Evolutionary conservation across 352 stramenopile genomes (phyloP).

Genomic region (Ophiocytium majus): DNA sequence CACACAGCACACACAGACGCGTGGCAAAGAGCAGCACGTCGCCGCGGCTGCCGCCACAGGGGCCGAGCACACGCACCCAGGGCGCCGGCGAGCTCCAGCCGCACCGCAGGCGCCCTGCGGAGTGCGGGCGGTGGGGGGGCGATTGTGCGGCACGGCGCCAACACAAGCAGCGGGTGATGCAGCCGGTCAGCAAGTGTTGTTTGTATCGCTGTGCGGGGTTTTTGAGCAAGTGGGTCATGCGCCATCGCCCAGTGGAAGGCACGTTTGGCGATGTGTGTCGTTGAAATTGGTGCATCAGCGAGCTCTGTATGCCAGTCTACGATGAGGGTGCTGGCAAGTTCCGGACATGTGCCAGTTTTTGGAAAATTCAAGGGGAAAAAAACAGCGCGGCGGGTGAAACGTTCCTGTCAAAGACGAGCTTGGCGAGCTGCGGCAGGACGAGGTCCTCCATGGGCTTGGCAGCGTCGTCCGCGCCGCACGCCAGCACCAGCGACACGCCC

Average conservation of each 20-base stretch:
- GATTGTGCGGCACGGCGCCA: background rate
- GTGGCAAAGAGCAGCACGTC: background rate
- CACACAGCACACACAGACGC: background rate
- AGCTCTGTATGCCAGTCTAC: too few species aligned
- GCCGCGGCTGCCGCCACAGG: background rate
- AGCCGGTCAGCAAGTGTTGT: background rate
- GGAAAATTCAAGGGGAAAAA: too few species aligned
- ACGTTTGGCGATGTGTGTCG: too few species aligned
- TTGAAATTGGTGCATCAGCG: too few species aligned
- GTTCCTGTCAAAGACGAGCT: constrained; percentile 26
- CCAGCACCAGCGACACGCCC: constrained; percentile 18
- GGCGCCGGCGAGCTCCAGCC: background rate
- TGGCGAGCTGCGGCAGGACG: constrained; percentile 38
- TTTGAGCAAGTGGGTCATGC: background rate
- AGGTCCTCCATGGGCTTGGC: constrained; percentile 39
- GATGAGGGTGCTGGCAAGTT: background rate
- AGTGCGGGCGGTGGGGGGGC: background rate
- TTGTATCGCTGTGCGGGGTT: background rate
- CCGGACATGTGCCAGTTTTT: too few species aligned
- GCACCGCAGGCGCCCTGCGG: background rate
- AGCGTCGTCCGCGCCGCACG: constrained; percentile 42
- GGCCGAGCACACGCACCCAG: background rate
- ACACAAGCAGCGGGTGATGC: background rate
- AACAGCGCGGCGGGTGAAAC: background rate
- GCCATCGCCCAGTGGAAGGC: too few species aligned